A percentile compares a stretch with the other conserved stretches of the same genome.
These are phyloP conservation scores for Metarhizium sp. DNA, from an alignment of 2,329 filamentous ascomycete species.

Conservation along the genomic window DNA sequence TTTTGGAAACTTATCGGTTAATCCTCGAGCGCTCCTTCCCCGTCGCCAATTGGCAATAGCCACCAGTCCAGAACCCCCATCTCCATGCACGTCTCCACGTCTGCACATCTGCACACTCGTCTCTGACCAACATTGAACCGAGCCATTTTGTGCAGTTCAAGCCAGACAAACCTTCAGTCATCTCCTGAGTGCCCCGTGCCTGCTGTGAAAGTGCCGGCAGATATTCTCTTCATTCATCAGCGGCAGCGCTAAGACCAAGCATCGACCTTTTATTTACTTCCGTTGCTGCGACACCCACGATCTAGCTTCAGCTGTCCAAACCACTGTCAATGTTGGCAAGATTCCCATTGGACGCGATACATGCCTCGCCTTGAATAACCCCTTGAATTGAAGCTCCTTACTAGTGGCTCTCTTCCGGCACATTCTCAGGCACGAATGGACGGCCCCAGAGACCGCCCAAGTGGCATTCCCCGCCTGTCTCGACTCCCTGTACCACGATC, in stretches of 20 bases:
- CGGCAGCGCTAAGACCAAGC: too few relatives aligned
- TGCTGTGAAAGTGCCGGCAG: too few relatives aligned
- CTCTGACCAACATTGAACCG: too few relatives aligned
- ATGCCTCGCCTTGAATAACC: background rate
- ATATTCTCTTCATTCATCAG: too few relatives aligned
- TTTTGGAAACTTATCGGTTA: too few relatives aligned
- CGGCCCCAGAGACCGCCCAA: conserved; percentile 24
- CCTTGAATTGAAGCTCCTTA: background rate
- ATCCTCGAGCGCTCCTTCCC: too few relatives aligned
- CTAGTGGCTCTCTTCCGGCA: background rate
- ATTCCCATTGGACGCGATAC: background rate
- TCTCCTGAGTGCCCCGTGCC: too few relatives aligned
- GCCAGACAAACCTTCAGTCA: too few relatives aligned
- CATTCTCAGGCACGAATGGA: conserved; percentile 17
- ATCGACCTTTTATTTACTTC: background rate
- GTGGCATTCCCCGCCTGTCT: conserved; percentile 27
- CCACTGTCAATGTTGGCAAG: background rate
- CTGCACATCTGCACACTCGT: background rate
- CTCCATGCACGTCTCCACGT: too few relatives aligned
- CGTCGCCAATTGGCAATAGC: too few relatives aligned
- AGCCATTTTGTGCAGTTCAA: too few relatives aligned
- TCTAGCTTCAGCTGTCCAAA: background rate
- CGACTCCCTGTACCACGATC: conserved; percentile 28
- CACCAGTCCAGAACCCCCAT: too few relatives aligned
- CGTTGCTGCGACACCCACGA: background rate